Evolutionary conservation across 169 alveolate genomes (phyloP).

Genomic region (Miamiensis avidus): DNA sequence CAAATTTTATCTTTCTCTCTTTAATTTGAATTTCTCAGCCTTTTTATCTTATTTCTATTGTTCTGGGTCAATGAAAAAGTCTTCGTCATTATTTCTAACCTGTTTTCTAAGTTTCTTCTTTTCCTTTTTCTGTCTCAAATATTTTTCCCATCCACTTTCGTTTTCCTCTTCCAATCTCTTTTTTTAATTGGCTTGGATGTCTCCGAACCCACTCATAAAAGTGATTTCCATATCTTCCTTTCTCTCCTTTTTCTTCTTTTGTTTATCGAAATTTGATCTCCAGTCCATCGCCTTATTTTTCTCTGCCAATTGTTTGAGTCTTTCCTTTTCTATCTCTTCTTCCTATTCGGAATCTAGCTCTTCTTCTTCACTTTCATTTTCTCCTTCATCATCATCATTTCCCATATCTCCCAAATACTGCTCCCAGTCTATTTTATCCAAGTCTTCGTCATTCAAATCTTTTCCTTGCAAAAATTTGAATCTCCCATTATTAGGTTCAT

Average conservation of each 20-base stretch:
- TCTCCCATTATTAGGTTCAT: slow-evolving; percentile 91
- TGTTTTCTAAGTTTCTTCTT: not conserved
- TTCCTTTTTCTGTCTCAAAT: slow-evolving; percentile 17
- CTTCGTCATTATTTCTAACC: not conserved
- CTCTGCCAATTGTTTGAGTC: slow-evolving; percentile 38
- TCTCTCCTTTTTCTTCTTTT: slow-evolving; percentile 48
- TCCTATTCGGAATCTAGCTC: slow-evolving; percentile 60
- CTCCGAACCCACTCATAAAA: slow-evolving; percentile 62
- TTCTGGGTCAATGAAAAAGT: slow-evolving; percentile 14
- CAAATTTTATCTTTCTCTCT: slow-evolving; percentile 52
- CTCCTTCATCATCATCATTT: slow-evolving; percentile 50
- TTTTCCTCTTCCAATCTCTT: slow-evolving; percentile 33
- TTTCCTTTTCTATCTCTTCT: slow-evolving; percentile 50
- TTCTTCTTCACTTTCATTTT: slow-evolving; percentile 55
- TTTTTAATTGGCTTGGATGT: slow-evolving; percentile 11
- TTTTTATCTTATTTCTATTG: slow-evolving; percentile 49
- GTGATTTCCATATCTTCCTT: slow-evolving; percentile 63
- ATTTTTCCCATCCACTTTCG: slow-evolving; percentile 44
- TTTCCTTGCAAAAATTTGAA: slow-evolving; percentile 78
- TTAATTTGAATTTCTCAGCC: slow-evolving; percentile 14
- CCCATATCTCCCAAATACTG: slow-evolving; percentile 53
- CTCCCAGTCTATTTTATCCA: slow-evolving; percentile 69
- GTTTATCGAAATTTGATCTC: slow-evolving; percentile 56
- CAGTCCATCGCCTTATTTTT: slow-evolving; percentile 55
- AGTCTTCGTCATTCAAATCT: slow-evolving; percentile 65